A percentile compares a stretch with the other conserved stretches of the same genome.
These are phyloP conservation scores for Exophiala alcalophila DNA, from an alignment of 2,329 filamentous ascomycete genomes.

Conservation along the genomic window DNA sequence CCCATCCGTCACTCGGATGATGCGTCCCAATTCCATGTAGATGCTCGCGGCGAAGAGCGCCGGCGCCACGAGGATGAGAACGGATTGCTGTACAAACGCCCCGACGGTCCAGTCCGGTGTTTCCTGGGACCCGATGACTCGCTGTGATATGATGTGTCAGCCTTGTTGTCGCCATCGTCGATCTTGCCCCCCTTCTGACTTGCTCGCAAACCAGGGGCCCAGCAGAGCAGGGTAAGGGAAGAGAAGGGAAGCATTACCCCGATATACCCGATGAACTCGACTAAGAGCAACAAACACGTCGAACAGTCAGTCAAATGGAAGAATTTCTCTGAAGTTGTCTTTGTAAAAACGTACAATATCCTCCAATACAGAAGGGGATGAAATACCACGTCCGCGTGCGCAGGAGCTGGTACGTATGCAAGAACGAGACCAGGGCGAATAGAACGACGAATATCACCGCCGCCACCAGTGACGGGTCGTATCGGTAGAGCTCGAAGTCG, in stretches of 20 bases:
- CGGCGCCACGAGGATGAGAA: conserved; percentile 47
- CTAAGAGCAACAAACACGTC: neutral
- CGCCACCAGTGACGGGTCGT: conserved; percentile 38
- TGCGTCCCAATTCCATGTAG: conserved; percentile 49
- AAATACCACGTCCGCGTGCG: conserved; percentile 39
- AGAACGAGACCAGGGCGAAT: conserved; percentile 33
- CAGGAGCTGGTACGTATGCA: conserved; percentile 35
- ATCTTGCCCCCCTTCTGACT: too few species aligned
- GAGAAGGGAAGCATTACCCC: conserved; percentile 1
- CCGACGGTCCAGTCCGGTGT: conserved; percentile 11
- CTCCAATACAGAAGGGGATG: conserved; percentile 43
- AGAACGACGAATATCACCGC: conserved; percentile 38
- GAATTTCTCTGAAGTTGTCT: neutral
- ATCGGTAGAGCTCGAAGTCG: conserved; percentile 31
- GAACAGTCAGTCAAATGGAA: too few species aligned
- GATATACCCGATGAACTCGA: conserved; percentile 42
- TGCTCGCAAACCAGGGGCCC: neutral
- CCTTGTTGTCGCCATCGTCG: too few species aligned
- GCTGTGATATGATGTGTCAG: neutral
- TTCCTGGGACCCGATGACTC: conserved; percentile 31
- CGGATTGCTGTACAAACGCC: conserved; percentile 34
- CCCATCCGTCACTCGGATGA: conserved; percentile 39
- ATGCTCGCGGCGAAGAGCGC: conserved; percentile 48
- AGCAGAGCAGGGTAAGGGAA: neutral
- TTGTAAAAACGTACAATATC: conserved; percentile 26